Percentiles rank a stretch among this genome's conserved stretches.
Conservation (phyloP, 257 asterid genomes). For the Ajuga chamaepitys region DNA sequence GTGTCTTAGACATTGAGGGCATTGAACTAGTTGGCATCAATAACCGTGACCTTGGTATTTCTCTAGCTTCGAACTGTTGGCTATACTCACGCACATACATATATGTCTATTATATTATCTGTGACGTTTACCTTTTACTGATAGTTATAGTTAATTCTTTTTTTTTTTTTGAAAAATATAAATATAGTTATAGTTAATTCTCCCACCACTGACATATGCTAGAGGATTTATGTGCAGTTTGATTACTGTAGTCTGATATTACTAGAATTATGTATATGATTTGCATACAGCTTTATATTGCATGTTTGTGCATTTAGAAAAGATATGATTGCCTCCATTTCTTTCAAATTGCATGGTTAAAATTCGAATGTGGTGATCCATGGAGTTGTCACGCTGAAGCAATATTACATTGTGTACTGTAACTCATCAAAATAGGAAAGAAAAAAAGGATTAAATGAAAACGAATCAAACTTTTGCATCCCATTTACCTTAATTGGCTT, state of each 20-base stretch:
- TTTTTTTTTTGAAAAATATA: no score
- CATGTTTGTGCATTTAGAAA: neutral
- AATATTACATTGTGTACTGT: neutral
- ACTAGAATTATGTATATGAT: no score
- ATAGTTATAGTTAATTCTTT: no score
- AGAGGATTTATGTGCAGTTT: no score
- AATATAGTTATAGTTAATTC: no score
- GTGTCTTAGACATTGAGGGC: conserved; percentile 83
- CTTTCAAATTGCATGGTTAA: no score
- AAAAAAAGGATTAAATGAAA: neutral
- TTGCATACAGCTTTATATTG: neutral
- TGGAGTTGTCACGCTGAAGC: no score
- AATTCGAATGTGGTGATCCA: no score
- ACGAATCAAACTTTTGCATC: neutral
- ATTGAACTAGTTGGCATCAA: conserved; percentile 90
- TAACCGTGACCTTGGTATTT: conserved; percentile 81
- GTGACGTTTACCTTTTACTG: no score
- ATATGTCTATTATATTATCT: no score
- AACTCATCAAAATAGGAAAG: neutral
- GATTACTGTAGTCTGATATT: no score
- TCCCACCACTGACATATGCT: no score
- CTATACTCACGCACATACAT: neutral
- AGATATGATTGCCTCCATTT: neutral
- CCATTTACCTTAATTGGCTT: neutral
- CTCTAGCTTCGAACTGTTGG: neutral